Conservation (phyloP, 148 eudicot genomes). For the Rhododendron henanense region DNA sequence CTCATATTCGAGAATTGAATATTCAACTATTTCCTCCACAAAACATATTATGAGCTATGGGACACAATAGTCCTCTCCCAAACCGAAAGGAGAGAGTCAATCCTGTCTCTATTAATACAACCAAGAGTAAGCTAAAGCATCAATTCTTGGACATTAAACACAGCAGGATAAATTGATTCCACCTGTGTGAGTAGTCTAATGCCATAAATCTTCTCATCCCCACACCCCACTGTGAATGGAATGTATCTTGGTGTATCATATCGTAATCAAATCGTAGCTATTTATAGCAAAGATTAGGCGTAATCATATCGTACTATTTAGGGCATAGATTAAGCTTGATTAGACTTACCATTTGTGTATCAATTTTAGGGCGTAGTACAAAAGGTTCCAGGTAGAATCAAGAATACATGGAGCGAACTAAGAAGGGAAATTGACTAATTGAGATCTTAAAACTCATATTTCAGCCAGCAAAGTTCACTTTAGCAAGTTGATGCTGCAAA, state of each 20-base stretch:
- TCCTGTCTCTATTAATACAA: background rate
- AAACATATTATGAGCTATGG: background rate
- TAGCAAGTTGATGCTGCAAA: background rate
- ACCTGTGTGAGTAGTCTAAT: background rate
- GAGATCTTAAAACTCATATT: background rate
- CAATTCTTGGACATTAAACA: slow-evolving; percentile 1
- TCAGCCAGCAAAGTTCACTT: background rate
- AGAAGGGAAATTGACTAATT: background rate
- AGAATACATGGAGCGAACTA: background rate
- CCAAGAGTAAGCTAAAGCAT: background rate
- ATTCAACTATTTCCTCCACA: background rate
- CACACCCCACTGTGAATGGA: no score
- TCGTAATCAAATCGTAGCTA: no score
- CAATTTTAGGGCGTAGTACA: no score
- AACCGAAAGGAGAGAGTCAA: background rate
- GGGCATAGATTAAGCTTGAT: no score
- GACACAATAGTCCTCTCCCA: background rate
- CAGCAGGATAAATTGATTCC: background rate
- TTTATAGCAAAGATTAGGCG: no score
- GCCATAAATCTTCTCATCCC: background rate
- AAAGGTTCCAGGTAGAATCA: background rate
- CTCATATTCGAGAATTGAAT: background rate
- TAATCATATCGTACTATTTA: no score
- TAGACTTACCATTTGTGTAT: no score
- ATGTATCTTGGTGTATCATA: no score